A percentile compares a stretch with the other conserved stretches of the same genome.
Conservation (phyloP, 2,329 filamentous ascomycete species). For the Paraphoma chrysanthemicola region DNA sequence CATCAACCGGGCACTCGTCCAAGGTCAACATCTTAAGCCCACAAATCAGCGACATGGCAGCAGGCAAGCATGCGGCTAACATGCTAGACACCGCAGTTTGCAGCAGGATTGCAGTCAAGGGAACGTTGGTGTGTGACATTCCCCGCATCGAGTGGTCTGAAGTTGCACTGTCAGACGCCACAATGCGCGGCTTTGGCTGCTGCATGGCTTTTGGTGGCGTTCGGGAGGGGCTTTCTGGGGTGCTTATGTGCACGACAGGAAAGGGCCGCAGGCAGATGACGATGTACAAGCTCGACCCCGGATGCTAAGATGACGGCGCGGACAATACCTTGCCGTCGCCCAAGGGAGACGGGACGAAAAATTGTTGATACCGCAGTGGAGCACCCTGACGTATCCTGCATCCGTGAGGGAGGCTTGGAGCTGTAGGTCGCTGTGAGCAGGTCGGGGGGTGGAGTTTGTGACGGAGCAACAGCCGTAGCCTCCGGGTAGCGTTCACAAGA, state of each 20-base stretch:
- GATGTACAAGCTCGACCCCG: slow-evolving; percentile 22
- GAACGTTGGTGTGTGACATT: slow-evolving; percentile 27
- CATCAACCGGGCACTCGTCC: neutral
- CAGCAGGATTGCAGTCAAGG: slow-evolving; percentile 18
- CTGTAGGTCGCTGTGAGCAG: neutral
- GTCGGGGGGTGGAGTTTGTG: neutral
- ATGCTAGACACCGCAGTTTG: slow-evolving; percentile 10
- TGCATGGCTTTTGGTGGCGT: slow-evolving; percentile 22
- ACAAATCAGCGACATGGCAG: slow-evolving; percentile 13
- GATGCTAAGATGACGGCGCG: slow-evolving; percentile 10
- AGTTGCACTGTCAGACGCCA: slow-evolving; percentile 20
- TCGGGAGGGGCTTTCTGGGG: slow-evolving; percentile 35
- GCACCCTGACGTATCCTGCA: slow-evolving; percentile 16
- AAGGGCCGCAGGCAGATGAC: slow-evolving; percentile 31
- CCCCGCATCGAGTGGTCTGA: slow-evolving; percentile 33
- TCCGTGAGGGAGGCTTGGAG: slow-evolving; percentile 6
- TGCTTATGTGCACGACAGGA: slow-evolving; percentile 37
- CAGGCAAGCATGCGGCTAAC: slow-evolving; percentile 6
- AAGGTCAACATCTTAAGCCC: neutral
- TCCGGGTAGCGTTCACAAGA: slow-evolving; percentile 5
- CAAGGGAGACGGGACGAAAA: slow-evolving; percentile 15
- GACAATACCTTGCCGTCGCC: slow-evolving; percentile 5
- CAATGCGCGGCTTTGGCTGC: slow-evolving; percentile 4
- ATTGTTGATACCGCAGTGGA: neutral
- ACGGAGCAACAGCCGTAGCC: slow-evolving; percentile 4